Evolutionary conservation across 2,329 filamentous ascomycete genomes (phyloP).

Genomic region (Phoma sp.): DNA sequence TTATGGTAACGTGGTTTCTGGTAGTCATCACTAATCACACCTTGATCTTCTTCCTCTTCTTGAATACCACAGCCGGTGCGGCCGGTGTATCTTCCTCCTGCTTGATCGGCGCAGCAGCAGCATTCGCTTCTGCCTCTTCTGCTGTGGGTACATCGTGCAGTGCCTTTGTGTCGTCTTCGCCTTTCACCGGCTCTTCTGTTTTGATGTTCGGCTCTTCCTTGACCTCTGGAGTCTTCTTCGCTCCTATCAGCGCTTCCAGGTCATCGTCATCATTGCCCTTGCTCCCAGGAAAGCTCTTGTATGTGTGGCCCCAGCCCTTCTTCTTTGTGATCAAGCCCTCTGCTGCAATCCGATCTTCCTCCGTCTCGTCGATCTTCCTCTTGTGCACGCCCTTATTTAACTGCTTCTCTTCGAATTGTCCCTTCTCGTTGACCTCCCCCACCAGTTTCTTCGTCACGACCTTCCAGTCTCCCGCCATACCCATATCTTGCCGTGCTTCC

Average conservation of each 20-base stretch:
- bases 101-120: conserved; percentile 23
- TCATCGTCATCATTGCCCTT: conserved; percentile 65
- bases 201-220: conserved; percentile 53
- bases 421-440: conserved; percentile 52
- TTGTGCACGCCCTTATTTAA: conserved; percentile 68
- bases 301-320: conserved; percentile 56
- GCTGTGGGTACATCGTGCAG: conserved; percentile 40
- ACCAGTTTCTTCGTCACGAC: conserved; percentile 62
- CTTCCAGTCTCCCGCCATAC: conserved; percentile 89
- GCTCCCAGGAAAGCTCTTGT: conserved; percentile 55
- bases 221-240: conserved; percentile 45
- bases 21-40: not conserved
- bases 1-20: not conserved
- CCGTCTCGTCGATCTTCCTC: conserved; percentile 65
- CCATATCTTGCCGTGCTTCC: conserved; percentile 79
- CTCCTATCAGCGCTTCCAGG: conserved; percentile 65
- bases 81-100: conserved; percentile 33
- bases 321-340: conserved; percentile 55
- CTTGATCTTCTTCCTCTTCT: conserved; percentile 75
- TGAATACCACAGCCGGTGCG: conserved; percentile 70
- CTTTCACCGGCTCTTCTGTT: conserved; percentile 22
- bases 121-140: conserved; percentile 33
- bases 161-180: conserved; percentile 24
- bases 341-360: conserved; percentile 67
- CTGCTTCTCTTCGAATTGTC: conserved; percentile 53